These are phyloP conservation scores for Mucor saturninus DNA, from an alignment of 371 early-diverging fungal genomes.

Conservation along the genomic window DNA sequence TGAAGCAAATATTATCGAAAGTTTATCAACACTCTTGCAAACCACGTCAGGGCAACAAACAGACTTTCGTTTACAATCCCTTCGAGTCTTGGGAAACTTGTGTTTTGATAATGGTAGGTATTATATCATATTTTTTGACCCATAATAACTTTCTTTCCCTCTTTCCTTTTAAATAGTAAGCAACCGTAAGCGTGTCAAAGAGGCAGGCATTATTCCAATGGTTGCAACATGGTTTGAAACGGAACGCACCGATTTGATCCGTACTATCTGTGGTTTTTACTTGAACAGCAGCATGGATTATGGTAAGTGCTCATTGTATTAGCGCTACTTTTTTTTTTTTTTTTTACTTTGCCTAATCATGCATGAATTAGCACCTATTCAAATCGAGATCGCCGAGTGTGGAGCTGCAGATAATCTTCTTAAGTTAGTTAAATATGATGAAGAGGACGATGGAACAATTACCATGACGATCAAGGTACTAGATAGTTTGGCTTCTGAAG, in stretches of 20 bases:
- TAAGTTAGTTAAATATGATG: conserved; percentile 29
- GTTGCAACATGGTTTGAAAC: conserved; percentile 50
- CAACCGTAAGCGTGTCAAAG: conserved; percentile 68
- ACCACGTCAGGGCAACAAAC: conserved; percentile 31
- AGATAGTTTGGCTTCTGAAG: conserved; percentile 39
- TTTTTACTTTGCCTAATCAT: not conserved
- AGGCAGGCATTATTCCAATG: conserved; percentile 49
- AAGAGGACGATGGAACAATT: conserved; percentile 40
- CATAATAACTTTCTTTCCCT: not conserved
- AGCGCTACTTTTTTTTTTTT: not conserved
- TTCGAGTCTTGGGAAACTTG: conserved; percentile 77
- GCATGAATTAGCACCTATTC: conserved; percentile 46
- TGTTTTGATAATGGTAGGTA: conserved; percentile 79
- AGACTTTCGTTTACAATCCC: conserved; percentile 59
- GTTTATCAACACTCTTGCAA: conserved; percentile 37
- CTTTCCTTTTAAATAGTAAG: conserved; percentile 45
- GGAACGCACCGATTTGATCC: conserved; percentile 45
- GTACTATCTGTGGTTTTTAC: conserved; percentile 71
- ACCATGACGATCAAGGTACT: conserved; percentile 41
- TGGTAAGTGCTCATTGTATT: conserved; percentile 46
- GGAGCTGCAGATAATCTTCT: conserved; percentile 44
- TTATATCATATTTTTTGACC: not conserved
- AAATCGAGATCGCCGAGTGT: conserved; percentile 41
- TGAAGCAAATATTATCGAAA: conserved; percentile 42
- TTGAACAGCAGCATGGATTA: conserved; percentile 80